Evolutionary conservation across 768 basidiomycete species (phyloP), one percentile per base, ranked within the genome.

Genomic region (Paxillus ammoniavirescens): DNA sequence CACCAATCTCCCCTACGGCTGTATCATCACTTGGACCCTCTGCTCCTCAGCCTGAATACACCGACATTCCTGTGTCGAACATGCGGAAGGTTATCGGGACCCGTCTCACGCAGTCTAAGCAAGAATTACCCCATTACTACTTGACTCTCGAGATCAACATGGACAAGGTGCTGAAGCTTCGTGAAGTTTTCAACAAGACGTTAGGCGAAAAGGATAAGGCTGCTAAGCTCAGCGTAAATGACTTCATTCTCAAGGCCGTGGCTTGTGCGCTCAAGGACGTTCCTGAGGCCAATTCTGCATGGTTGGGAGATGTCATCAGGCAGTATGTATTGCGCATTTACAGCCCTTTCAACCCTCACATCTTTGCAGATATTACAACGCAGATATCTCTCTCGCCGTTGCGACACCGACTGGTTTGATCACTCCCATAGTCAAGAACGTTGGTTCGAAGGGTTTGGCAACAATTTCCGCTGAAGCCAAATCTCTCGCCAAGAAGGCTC

Each of bases 271-370:
- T 98, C 47, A 80, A 82, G 41, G 97, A 98, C 65, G 95, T 98
- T 30, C 97, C 97, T 43, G 97, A 98, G 70, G 95, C 87, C 61
- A 99, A 99, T 78, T 92, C 93, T 48, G 94, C 95, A 12, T 98
- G 96, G 97, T 72, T 98, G 56, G 95, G 95, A 59, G 96, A 99
- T 59, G 82, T 86, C 53, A 96, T 99, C 72, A 79, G 97, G 73
- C 90, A 91, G 95, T 97, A 70, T 64, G 94, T 72, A 33, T 49
- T 38, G 8, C 15, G 13, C 30, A 37, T 33, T n/a, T 35, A 9
- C 2, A 13, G 15, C 38, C 12, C 9, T 12, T 45, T 13, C 13
- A 26, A 13, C 12, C 4, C 43, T 18, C 42, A 45, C 33, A 54
- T 33, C 48, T 18, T 23, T 42, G 7, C 61, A 89, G 94, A 62